Percentiles rank a stretch among this genome's conserved stretches.
phyloP scores from a whole-genome alignment of 2,329 filamentous ascomycete genomes.

The Cryoendolithus antarcticus region DNA sequence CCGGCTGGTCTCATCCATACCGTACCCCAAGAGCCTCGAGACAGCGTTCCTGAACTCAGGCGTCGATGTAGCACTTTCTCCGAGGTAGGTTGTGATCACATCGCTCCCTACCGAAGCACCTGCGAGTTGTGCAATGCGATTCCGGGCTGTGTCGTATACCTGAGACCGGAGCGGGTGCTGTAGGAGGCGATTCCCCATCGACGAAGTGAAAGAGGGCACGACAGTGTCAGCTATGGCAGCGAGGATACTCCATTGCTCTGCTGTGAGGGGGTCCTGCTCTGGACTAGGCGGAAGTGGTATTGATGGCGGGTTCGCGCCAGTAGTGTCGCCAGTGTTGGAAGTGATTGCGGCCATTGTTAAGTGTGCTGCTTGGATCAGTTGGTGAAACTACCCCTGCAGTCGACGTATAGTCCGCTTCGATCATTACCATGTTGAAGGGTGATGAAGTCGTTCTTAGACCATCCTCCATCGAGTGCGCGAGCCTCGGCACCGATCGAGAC shows the following conservation, averaged over 20 bases:
- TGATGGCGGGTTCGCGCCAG: background rate
- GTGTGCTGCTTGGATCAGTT: too few relatives aligned
- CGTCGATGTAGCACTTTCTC: slow-evolving; percentile 29
- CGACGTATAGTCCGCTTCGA: too few relatives aligned
- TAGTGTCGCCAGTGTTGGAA: background rate
- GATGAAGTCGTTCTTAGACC: too few relatives aligned
- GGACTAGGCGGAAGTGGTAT: slow-evolving; percentile 36
- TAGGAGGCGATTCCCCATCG: slow-evolving; percentile 13
- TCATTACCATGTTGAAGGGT: too few relatives aligned
- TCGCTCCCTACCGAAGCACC: slow-evolving; percentile 28
- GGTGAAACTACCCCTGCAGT: too few relatives aligned
- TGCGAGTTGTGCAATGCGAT: slow-evolving; percentile 33
- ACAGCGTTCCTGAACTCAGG: slow-evolving; percentile 42
- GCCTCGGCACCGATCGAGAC: too few relatives aligned
- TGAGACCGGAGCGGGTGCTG: slow-evolving; percentile 15
- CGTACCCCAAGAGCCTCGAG: slow-evolving; percentile 34
- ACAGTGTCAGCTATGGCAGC: slow-evolving; percentile 45
- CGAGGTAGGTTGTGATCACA: slow-evolving; percentile 17
- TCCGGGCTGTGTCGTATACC: slow-evolving; percentile 38
- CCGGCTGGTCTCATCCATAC: slow-evolving; percentile 36
- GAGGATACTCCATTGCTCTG: slow-evolving; percentile 47
- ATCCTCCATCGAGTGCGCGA: too few relatives aligned
- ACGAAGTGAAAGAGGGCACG: slow-evolving; percentile 43
- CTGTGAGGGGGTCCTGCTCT: slow-evolving; percentile 36
- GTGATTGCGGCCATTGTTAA: background rate